Conservation (phyloP, 2,329 filamentous ascomycete species). For the Zymoseptoria tritici region DNA sequence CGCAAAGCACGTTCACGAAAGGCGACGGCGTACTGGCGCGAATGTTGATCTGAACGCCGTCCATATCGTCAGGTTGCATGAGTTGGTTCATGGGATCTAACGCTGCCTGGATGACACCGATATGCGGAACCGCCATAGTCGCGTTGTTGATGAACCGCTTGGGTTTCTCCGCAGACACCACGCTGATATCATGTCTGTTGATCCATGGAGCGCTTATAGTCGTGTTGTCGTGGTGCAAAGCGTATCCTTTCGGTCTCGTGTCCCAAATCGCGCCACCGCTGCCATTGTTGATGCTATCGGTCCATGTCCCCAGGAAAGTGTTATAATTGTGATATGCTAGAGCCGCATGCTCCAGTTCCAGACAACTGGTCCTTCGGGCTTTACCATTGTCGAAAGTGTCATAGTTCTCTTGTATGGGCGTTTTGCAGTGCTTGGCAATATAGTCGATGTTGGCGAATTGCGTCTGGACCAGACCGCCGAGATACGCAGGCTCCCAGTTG, state of each 20-base stretch:
- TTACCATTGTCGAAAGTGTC: slow-evolving; percentile 36
- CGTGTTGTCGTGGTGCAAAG: too few relatives aligned
- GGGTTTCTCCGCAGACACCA: slow-evolving; percentile 39
- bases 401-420: slow-evolving; percentile 44
- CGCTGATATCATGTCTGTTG: slow-evolving; percentile 47
- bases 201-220: slow-evolving; percentile 68
- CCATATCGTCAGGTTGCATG: slow-evolving; percentile 55
- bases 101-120: slow-evolving; percentile 59
- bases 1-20: slow-evolving; percentile 64
- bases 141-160: slow-evolving; percentile 59
- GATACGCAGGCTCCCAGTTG: slow-evolving; percentile 39
- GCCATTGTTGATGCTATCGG: too few relatives aligned
- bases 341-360: slow-evolving; percentile 62
- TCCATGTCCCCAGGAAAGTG: too few relatives aligned
- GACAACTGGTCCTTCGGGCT: slow-evolving; percentile 30
- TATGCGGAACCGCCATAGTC: slow-evolving; percentile 69
- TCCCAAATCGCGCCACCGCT: too few relatives aligned
- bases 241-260: too few relatives aligned
- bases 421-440: slow-evolving; percentile 51
- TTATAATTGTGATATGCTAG: slow-evolving; percentile 64
- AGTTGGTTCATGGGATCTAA: slow-evolving; percentile 56
- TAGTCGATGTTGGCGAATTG: slow-evolving; percentile 58
- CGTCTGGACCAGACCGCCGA: slow-evolving; percentile 52
- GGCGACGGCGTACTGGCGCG: slow-evolving; percentile 64
- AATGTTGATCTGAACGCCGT: slow-evolving; percentile 61